phyloP scores from a whole-genome alignment of 768 basidiomycete species.

The Lactarius hengduanensis region DNA sequence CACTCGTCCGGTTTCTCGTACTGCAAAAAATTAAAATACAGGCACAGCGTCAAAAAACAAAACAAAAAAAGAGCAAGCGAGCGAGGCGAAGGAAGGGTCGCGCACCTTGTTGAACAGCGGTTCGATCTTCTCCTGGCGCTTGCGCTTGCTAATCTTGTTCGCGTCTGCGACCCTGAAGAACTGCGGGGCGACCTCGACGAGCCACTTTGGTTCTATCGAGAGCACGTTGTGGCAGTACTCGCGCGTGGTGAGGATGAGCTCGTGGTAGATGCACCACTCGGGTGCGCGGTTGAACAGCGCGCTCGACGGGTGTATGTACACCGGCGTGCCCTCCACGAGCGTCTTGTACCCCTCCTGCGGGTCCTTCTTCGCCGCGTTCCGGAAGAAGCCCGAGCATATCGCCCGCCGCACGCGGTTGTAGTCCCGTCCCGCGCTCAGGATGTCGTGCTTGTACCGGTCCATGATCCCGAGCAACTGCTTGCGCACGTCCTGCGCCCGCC shows the following conservation, averaged over 20 bases:
- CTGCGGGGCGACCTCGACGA: slow-evolving; percentile 95
- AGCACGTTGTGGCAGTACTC: slow-evolving; percentile 94
- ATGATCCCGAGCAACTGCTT: slow-evolving; percentile 98
- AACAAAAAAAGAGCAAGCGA: background rate
- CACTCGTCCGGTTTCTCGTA: slow-evolving; percentile 94
- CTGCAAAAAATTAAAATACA: slow-evolving; percentile 29
- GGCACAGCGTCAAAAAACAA: background rate
- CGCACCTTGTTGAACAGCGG: slow-evolving; percentile 84
- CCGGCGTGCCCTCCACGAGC: slow-evolving; percentile 95
- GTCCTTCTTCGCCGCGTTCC: slow-evolving; percentile 98
- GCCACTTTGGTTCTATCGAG: slow-evolving; percentile 97
- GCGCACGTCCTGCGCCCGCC: slow-evolving; percentile 94
- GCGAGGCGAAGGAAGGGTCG: too few species aligned
- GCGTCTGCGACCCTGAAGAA: slow-evolving; percentile 99
- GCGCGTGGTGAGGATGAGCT: slow-evolving; percentile 93
- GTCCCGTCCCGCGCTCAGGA: slow-evolving; percentile 87
- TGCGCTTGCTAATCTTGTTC: slow-evolving; percentile 96
- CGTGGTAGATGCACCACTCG: slow-evolving; percentile 96
- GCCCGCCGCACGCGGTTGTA: slow-evolving; percentile 92
- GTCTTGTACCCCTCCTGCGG: slow-evolving; percentile 99
- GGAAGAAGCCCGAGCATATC: slow-evolving; percentile 97
- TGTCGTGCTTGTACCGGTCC: slow-evolving; percentile 99
- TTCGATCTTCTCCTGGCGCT: slow-evolving; percentile 95
- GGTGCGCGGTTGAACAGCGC: slow-evolving; percentile 96
- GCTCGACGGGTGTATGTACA: slow-evolving; percentile 97